phyloP scores from a whole-genome alignment of 2,329 filamentous ascomycete species.

The Penicillium sp. region DNA sequence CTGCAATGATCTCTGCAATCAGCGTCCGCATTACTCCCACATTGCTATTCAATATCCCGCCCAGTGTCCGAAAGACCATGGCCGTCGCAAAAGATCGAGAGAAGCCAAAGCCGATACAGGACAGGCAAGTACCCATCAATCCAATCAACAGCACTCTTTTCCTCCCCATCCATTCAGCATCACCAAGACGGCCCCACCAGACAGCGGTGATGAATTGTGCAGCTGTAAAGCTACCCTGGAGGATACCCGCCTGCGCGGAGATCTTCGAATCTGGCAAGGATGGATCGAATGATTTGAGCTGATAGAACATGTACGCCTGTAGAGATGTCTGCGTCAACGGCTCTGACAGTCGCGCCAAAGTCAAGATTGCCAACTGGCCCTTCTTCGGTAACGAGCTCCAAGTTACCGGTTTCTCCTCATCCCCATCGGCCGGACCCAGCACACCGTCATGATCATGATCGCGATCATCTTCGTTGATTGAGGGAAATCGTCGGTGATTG shows the following conservation, averaged over 20 bases:
- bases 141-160: conserved; percentile 73
- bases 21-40: conserved; percentile 66
- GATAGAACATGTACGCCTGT: conserved; percentile 77
- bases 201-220: conserved; percentile 76
- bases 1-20: conserved; percentile 62
- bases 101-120: conserved; percentile 61
- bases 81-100: conserved; percentile 55
- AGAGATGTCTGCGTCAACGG: conserved; percentile 71
- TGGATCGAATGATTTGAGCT: conserved; percentile 68
- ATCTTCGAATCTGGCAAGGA: conserved; percentile 54
- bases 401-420: conserved; percentile 45
- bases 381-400: conserved; percentile 70
- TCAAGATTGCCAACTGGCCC: conserved; percentile 67
- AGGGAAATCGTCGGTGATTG: conserved; percentile 7
- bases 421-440: neutral
- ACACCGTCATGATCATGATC: conserved; percentile 13
- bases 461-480: conserved; percentile 13
- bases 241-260: conserved; percentile 64
- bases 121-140: conserved; percentile 58
- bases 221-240: conserved; percentile 70
- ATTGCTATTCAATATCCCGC: conserved; percentile 63
- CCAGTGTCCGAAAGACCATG: conserved; percentile 57
- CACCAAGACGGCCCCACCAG: conserved; percentile 65
- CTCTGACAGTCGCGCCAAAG: conserved; percentile 69
- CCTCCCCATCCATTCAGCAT: conserved; percentile 58